These are phyloP conservation scores for Verbena officinalis DNA, from an alignment of 257 asterid species.

Conservation along the genomic window DNA sequence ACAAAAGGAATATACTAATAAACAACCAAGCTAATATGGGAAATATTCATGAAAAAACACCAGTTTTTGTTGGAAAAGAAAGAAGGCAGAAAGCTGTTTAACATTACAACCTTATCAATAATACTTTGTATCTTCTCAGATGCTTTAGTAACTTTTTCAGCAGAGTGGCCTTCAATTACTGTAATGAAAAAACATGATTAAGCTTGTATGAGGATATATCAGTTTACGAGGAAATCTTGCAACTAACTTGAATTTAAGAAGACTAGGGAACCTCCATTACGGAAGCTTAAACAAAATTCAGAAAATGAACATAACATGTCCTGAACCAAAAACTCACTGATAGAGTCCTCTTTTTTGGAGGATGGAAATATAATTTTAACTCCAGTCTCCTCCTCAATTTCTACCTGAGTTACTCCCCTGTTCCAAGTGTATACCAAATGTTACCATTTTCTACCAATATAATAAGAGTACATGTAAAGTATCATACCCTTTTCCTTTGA, in stretches of 20 bases:
- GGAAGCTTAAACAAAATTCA: slow-evolving; percentile 9
- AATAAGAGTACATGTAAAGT: slow-evolving; percentile 16
- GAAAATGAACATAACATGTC: slow-evolving; percentile 18
- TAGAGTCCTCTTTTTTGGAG: slow-evolving; percentile 59
- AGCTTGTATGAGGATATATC: slow-evolving; percentile 8
- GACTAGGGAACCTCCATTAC: not conserved
- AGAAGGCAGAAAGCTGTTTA: not conserved
- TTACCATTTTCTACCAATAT: slow-evolving; percentile 21
- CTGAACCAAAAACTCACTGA: slow-evolving; percentile 59
- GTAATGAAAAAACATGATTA: slow-evolving; percentile 37
- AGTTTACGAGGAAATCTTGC: not conserved
- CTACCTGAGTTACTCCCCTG: slow-evolving; percentile 72
- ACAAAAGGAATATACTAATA: not conserved
- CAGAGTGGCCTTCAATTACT: slow-evolving; percentile 80
- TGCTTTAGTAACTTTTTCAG: slow-evolving; percentile 75
- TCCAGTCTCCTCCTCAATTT: slow-evolving; percentile 63
- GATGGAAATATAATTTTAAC: slow-evolving; percentile 65
- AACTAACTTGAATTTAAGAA: slow-evolving; percentile 9
- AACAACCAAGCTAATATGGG: not conserved
- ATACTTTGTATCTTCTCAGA: slow-evolving; percentile 58
- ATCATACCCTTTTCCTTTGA: slow-evolving; percentile 78
- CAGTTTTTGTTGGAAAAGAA: not conserved
- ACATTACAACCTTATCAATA: slow-evolving; percentile 64
- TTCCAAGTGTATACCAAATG: slow-evolving; percentile 21
- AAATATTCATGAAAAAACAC: no score